Percentiles rank a stretch among this genome's conserved stretches.
These are phyloP conservation scores for Chaetomiaceae sp. DNA, from an alignment of 2,329 filamentous ascomycete genomes.

Conservation along the genomic window DNA sequence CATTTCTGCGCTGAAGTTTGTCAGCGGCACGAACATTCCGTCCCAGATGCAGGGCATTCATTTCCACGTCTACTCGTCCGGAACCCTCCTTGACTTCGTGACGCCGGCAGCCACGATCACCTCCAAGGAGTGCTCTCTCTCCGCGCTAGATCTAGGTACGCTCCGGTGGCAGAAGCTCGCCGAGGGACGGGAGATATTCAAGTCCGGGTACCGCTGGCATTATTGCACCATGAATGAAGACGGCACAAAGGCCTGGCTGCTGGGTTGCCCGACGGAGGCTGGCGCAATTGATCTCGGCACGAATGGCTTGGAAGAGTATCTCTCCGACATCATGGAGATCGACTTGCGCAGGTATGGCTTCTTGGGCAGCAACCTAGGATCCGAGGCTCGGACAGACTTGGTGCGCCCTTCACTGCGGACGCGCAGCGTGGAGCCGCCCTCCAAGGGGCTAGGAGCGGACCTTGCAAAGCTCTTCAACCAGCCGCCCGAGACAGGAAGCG, in stretches of 20 bases:
- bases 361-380: constrained; percentile 68
- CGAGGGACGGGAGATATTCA: constrained; percentile 91
- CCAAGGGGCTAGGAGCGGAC: constrained; percentile 74
- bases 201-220: constrained; percentile 90
- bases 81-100: constrained; percentile 87
- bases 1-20: constrained; percentile 85
- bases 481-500: constrained; percentile 76
- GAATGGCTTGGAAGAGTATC: constrained; percentile 78
- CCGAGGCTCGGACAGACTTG: constrained; percentile 49
- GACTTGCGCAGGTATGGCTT: constrained; percentile 90
- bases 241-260: constrained; percentile 91
- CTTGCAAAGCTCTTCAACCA: constrained; percentile 84
- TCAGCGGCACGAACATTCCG: constrained; percentile 79
- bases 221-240: constrained; percentile 96
- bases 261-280: constrained; percentile 82
- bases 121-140: constrained; percentile 83
- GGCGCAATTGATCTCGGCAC: constrained; percentile 60
- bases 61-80: constrained; percentile 92
- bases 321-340: constrained; percentile 91
- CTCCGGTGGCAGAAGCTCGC: constrained; percentile 93
- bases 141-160: constrained; percentile 79
- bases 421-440: constrained; percentile 50
- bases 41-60: constrained; percentile 88
- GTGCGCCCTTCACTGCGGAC: constrained; percentile 45
- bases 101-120: constrained; percentile 86